Evolutionary conservation across 2,329 filamentous ascomycete genomes (phyloP), one percentile per base, ranked within the genome.

Genomic region (Fusarium decemcellulare): DNA sequence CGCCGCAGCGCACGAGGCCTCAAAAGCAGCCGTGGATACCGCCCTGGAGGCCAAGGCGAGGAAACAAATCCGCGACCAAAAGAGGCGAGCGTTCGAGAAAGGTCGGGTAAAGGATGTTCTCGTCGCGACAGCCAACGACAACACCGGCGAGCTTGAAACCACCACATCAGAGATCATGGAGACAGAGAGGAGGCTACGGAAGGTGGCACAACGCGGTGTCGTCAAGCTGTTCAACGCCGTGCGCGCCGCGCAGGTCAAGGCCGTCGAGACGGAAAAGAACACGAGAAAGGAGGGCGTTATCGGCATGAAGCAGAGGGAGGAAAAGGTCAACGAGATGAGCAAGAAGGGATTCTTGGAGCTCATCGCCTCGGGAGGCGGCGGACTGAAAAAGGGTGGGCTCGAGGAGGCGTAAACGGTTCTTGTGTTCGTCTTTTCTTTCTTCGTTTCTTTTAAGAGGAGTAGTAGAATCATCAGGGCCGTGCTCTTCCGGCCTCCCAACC

Each of bases 221-320:
- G 92, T 98, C 27, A 97, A 95, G 84, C 85, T 99, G 62, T 99
- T 99, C 82, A 98, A 98, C 79, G 96, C 96, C 0, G 94, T 99
- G 34, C 87, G 95, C 46, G 93, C 93, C 23, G 95, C 96, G 14
- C 96, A 99, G 81, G 92, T 98, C 61, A 93, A 95, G 80, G 95
- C 92, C 3, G 88, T 91, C 63, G 91, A 95, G 80, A 92, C 94
- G 6, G 91, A 92, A 77, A 89, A 85, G 79, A 88, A 89, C 70
- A 87, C 90, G 51, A 88, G 88, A 80, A 90, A 89, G 72, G 88
- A 91, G 65, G 93, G 94, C 5, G 84, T 97, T 1, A 87, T 97
- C 34, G 95, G 95, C 2, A 90, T 94, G 76, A 88, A 87, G 66
- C 90, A 92, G 80, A 89, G 94, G 70, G 92, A 97, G 81, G 94